A percentile compares a stretch with the other conserved stretches of the same genome.
Evolutionary conservation across 176 grass and related monocot genomes (phyloP).

Genomic region (Musa beccarii): DNA sequence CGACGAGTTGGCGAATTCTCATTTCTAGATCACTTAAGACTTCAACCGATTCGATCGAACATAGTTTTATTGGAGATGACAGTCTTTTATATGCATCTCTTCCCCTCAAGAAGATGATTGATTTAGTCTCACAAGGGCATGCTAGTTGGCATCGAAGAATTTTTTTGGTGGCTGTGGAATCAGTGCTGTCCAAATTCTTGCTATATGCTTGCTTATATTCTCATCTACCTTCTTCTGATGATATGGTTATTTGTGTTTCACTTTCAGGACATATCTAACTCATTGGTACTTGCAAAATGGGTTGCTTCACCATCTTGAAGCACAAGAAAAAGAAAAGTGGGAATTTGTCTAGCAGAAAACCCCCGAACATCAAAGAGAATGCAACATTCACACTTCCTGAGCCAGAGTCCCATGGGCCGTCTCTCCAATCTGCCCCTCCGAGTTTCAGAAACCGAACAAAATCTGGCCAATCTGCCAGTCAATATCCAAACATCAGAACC

Average conservation of each 20-base stretch:
- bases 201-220: no score
- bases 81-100: background rate
- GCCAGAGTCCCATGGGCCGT: slow-evolving; percentile 55
- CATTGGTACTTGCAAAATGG: slow-evolving; percentile 44
- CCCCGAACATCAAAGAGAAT: slow-evolving; percentile 30
- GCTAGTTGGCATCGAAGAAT: background rate
- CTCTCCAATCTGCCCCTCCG: slow-evolving; percentile 83
- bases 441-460: slow-evolving; percentile 78
- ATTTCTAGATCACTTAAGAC: background rate
- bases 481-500: slow-evolving; percentile 38
- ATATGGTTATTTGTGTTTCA: background rate
- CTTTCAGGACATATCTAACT: slow-evolving; percentile 6
- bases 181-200: no score
- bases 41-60: background rate
- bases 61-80: background rate
- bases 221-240: background rate
- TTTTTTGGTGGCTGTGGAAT: background rate
- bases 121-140: background rate
- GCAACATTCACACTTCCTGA: slow-evolving; percentile 71
- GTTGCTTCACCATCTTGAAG: slow-evolving; percentile 81
- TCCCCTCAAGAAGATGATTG: background rate
- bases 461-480: slow-evolving; percentile 34
- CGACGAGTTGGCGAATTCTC: background rate
- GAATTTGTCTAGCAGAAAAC: slow-evolving; percentile 29
- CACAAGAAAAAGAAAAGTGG: slow-evolving; percentile 68